Conservation (phyloP, 192 early-diverging fungal genomes). For the Haplosporangium gracile region DNA sequence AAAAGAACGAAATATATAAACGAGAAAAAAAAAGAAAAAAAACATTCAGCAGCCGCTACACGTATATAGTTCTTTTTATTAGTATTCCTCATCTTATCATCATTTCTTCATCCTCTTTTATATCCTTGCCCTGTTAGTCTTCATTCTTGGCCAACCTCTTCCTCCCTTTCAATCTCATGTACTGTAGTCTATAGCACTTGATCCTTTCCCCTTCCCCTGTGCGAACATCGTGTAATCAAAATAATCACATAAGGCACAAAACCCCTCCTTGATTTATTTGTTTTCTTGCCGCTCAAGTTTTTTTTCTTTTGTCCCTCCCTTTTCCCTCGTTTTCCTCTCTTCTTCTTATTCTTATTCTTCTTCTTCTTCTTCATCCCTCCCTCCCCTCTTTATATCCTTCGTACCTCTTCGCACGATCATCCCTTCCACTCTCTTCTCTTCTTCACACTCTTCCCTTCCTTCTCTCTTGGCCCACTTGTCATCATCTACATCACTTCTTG, state of each 20-base stretch:
- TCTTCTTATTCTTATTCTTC: slow-evolving; percentile 6
- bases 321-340: slow-evolving; percentile 5
- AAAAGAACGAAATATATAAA: neutral
- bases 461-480: neutral
- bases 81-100: neutral
- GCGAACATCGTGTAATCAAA: too few species aligned
- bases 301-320: neutral
- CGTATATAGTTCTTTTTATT: neutral
- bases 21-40: neutral
- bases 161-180: too few species aligned
- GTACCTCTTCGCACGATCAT: neutral
- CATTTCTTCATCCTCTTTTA: neutral
- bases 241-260: neutral
- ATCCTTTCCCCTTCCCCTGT: neutral
- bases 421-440: neutral
- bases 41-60: neutral
- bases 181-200: too few species aligned
- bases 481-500: slow-evolving; percentile 1
- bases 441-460: neutral
- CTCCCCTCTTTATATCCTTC: neutral
- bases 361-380: neutral
- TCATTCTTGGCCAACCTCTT: too few species aligned
- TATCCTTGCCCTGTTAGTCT: too few species aligned
- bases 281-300: slow-evolving; percentile 5
- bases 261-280: neutral